Evolutionary conservation across 768 basidiomycete species (phyloP), one percentile per base, ranked within the genome.

Genomic region (Russula sp.): DNA sequence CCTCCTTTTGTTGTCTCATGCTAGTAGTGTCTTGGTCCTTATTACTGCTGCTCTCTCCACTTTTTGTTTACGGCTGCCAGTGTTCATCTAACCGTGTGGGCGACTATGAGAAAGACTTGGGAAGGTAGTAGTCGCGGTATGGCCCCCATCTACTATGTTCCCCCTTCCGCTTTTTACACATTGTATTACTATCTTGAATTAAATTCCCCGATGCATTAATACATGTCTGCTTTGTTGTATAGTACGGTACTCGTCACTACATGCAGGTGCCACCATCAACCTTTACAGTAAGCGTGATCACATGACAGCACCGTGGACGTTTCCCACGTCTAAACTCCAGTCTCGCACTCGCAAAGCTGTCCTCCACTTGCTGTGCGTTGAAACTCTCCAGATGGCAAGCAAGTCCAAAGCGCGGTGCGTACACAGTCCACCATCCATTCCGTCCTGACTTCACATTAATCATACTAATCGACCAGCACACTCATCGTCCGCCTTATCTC

Each of bases 401-500:
- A 87, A 86, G 71, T 74, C 79, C 40, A 88, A 87, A 76, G 85
- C 84, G 68, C 80, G 83, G 86, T 85, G 62, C 24, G 73, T 65
- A 24, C 32, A 9, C 57, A 30, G 20, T 50, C 18, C 36, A 1
- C 36, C 24, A 18, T 34, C 20, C 13, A 24, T 44, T 36, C 30
- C 13, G 32, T 7, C 20, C 38, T 9, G 8, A 32, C 53, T 24
- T n/a, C 10, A 55, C 51, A 24, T 5, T 9, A n/a, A 22, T 32
- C 20, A 28, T n/a, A 6, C 16, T 40, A 30, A 30, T 30, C 28
- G 28, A 30, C 28, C 28, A 94, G 93, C 73, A 92, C 90, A 2
- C 74, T 95, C 60, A 87, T 96, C 61, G 86, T 95, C 58, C 89
- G 92, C 54, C 81, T 96, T 69, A 86, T 95, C 64, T 95, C 94